Evolutionary conservation across 208 protist genomes (phyloP).

Genomic region (Porcisia hertigi): DNA sequence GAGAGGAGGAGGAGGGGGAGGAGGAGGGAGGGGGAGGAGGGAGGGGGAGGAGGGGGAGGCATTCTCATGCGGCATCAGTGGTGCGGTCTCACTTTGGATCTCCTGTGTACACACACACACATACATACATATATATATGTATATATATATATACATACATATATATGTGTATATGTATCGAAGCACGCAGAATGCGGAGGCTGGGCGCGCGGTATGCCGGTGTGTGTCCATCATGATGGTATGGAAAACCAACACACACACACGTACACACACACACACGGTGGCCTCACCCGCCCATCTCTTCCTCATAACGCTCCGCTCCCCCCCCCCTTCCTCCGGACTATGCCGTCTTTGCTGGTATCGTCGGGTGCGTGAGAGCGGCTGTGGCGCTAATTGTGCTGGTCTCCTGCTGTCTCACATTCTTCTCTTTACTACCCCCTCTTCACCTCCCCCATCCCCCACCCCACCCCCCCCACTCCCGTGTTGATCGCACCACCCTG

Average conservation of each 20-base stretch:
- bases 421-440: too few relatives aligned
- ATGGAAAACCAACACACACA: background rate
- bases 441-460: too few relatives aligned
- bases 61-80: background rate
- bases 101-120: too few relatives aligned
- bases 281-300: background rate
- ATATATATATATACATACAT: too few relatives aligned
- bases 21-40: background rate
- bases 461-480: too few relatives aligned
- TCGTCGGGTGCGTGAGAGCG: background rate
- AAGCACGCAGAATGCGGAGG: too few relatives aligned
- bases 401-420: too few relatives aligned
- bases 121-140: background rate
- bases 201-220: background rate
- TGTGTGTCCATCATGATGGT: background rate
- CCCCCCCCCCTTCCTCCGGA: background rate
- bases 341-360: background rate
- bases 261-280: slow-evolving; percentile 1
- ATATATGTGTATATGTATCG: too few relatives aligned
- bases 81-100: background rate
- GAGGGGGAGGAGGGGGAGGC: background rate
- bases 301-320: background rate
- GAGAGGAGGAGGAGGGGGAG: too few relatives aligned
- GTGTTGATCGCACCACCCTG: too few relatives aligned
- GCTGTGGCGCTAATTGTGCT: background rate